Evolutionary conservation across 2,329 filamentous ascomycete species (phyloP).

Genomic region (Diaporthe humulicola): DNA sequence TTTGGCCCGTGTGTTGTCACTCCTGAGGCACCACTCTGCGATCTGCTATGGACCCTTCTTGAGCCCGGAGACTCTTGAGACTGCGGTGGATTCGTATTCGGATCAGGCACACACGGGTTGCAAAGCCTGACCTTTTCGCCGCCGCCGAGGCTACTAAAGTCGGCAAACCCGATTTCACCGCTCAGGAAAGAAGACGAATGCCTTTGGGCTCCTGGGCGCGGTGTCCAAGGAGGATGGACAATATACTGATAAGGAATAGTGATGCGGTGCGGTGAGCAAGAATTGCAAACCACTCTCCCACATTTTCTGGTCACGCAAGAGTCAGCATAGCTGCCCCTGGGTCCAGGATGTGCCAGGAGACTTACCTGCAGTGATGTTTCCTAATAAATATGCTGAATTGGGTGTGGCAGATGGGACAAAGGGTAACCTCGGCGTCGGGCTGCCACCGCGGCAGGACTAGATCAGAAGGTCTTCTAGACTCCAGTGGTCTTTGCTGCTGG

Average conservation of each 20-base stretch:
- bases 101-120: slow-evolving; percentile 73
- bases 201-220: slow-evolving; percentile 50
- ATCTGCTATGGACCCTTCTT: slow-evolving; percentile 56
- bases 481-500: slow-evolving; percentile 27
- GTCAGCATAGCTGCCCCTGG: slow-evolving; percentile 23
- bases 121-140: slow-evolving; percentile 72
- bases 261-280: slow-evolving; percentile 93
- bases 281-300: slow-evolving; percentile 89
- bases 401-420: slow-evolving; percentile 86
- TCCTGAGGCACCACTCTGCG: slow-evolving; percentile 54
- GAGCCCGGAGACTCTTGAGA: slow-evolving; percentile 44
- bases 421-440: slow-evolving; percentile 83
- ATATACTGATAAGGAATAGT: slow-evolving; percentile 95
- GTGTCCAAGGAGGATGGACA: slow-evolving; percentile 76
- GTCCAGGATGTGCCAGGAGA: neutral
- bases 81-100: slow-evolving; percentile 69
- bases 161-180: slow-evolving; percentile 56
- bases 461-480: slow-evolving; percentile 48
- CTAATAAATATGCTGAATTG: slow-evolving; percentile 88
- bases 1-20: slow-evolving; percentile 36
- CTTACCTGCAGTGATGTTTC: slow-evolving; percentile 91
- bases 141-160: slow-evolving; percentile 62
- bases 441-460: slow-evolving; percentile 85
- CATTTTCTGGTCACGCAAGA: slow-evolving; percentile 75
- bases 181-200: slow-evolving; percentile 55